Base-by-base conservation (phyloP, 2,329 filamentous ascomycete species). In the Cercospora zeina region DNA sequence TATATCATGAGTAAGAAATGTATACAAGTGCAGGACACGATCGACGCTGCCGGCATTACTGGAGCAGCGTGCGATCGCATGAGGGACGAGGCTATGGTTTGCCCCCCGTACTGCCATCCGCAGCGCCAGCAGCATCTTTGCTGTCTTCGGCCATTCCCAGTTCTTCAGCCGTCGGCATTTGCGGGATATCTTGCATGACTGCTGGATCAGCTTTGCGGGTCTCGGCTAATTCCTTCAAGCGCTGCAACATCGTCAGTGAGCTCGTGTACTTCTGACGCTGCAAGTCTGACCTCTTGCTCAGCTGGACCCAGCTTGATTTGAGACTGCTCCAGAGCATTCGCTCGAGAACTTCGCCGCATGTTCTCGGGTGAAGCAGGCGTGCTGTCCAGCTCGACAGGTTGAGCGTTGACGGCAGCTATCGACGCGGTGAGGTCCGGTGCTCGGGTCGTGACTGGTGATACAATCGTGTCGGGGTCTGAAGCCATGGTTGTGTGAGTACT, bases 111-210 rank as follows among this genome's bases (percentile, higher is more conserved):
- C 14, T 51, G 13, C 30, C 19, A 51, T 24, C 47, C 27, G 24
- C 47, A 51, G 27, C 49, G 30, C n/a, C 27, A 21, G 19, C 21
- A 14, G 16, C 45, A 19, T 58, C 39, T 21, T 60, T 45, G n/a
- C 30, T 55, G 13, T 61, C 63, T 11, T 54, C 66, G 19, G 64
- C 54, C 72, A 63, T 73, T 59, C 77, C 76, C 2, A 81, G 74
- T 64, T 80, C 79, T 50, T 79, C 78, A 0, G 79, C 76, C 1
- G 74, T 76, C 27, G 79, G 79, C 11, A 74, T 75, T 39, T 73
- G 66, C 1, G 79, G 79, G 11, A 81, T 69, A 67, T 81, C 77
- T 4, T 80, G 77, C 47, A 81, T 71, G 1, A 81, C 78, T 21
- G 78, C 75, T 0, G 78, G 77, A 62, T 81, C 77, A 45, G 72